Base-by-base conservation (phyloP, 805 yeast species). In the Sugiyamaella chiloensis region DNA sequence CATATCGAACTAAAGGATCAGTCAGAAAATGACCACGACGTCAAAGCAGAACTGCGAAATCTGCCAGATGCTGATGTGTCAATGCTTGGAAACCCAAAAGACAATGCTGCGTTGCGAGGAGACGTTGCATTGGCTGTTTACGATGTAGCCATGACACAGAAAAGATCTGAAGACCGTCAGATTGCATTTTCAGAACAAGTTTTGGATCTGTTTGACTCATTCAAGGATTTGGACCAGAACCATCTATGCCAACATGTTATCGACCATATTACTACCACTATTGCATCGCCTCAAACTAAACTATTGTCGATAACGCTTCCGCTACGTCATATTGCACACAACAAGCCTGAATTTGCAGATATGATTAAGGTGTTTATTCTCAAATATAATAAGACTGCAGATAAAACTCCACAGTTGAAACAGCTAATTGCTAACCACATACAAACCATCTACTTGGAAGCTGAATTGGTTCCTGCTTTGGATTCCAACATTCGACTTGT, bases 31-130 rank as follows among this genome's bases (percentile, higher is more conserved):
- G 69, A 74, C 7, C 75, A 74, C 20, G 87, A 81, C 43, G 80
- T 80, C 53, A 79, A 78, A 48, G 64, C 60, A 26, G 63, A 63
- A 27, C 72, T 90, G 60, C 80, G 82, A 48, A 76, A 78, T 44
- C 73, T 90, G 52, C 96, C 97, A 0, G 96, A 89, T 54, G 86
- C 89, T 26, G 93, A 89, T 61, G 74, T 87, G 71, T 83, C 81
- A 58, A 81, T 87, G 74, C 72, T 90, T 55, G 97, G 96, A 21
- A 81, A 81, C 52, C 82, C 84, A n/a, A 95, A 87, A 42, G 79
- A 87, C 21, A 85, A 85, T 58, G 90, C 91, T 5, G 91, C 88
- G 0, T 63, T 85, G 49, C 75, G 77, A 51, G 91, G 93, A 47
- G 88, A 84, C 59, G 73, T 85, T 46, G 85, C 85, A 1, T 64